Conservation (phyloP, 139 green algal genomes). For the Pleodorina starrii region DNA sequence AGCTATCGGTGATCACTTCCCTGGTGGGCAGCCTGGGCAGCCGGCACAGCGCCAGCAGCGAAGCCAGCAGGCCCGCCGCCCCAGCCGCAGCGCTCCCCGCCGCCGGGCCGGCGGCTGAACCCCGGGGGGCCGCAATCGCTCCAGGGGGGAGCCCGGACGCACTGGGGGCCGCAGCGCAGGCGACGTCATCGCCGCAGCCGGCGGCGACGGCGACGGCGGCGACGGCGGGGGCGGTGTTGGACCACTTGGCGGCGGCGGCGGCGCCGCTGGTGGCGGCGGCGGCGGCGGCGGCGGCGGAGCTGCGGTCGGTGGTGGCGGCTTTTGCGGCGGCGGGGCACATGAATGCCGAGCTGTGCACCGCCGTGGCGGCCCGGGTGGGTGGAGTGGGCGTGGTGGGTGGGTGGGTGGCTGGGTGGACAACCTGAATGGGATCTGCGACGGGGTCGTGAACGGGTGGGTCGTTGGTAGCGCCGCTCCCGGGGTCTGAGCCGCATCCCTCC, state of each 20-base stretch:
- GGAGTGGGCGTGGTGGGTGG: neutral
- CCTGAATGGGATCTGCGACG: too few relatives aligned
- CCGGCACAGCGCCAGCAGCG: too few relatives aligned
- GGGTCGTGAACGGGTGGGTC: too few relatives aligned
- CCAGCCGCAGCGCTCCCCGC: too few relatives aligned
- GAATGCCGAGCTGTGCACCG: neutral
- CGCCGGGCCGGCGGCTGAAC: too few relatives aligned
- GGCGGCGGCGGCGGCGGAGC: neutral
- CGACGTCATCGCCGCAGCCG: neutral
- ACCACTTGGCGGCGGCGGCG: neutral
- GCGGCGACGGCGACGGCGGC: neutral
- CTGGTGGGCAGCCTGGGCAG: neutral
- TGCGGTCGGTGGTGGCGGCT: neutral
- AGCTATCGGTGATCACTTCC: neutral
- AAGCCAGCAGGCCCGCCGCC: neutral
- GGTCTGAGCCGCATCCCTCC: too few relatives aligned
- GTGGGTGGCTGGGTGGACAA: too few relatives aligned
- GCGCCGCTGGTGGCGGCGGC: neutral
- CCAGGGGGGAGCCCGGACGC: too few relatives aligned
- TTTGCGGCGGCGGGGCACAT: slow-evolving; percentile 17
- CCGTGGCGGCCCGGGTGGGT: neutral
- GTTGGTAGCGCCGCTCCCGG: too few relatives aligned
- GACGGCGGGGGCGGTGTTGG: neutral
- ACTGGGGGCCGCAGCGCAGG: neutral
- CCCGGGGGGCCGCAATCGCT: too few relatives aligned